Evolutionary conservation across 805 yeast genomes (phyloP).

Genomic region (Myxozyma nipponensis): DNA sequence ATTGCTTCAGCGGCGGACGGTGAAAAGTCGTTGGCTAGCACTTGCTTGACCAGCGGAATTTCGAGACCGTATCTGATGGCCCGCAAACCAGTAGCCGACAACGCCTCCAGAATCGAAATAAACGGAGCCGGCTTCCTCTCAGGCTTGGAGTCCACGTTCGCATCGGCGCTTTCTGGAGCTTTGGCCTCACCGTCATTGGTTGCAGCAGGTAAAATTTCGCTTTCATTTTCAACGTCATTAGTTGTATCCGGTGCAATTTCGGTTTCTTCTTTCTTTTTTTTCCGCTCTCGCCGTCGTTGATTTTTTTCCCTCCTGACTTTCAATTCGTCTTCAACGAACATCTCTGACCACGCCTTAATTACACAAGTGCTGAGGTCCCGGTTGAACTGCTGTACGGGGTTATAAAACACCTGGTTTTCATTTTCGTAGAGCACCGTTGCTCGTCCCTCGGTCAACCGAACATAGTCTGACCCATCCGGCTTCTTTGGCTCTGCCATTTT

Average conservation of each 20-base stretch:
- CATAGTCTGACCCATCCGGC: constrained; percentile 2
- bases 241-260: constrained; percentile 5
- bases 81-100: constrained; percentile 92
- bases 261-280: not conserved
- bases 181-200: constrained; percentile 1
- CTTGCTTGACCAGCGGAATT: constrained; percentile 65
- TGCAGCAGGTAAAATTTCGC: constrained; percentile 4
- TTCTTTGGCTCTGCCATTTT: no score
- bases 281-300: constrained; percentile 18
- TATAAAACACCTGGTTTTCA: constrained; percentile 82
- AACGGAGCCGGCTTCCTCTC: constrained; percentile 39
- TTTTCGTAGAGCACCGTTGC: constrained; percentile 82
- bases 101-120: constrained; percentile 76
- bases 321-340: constrained; percentile 45
- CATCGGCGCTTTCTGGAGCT: not conserved
- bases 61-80: constrained; percentile 93
- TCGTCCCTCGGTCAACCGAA: constrained; percentile 59
- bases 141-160: constrained; percentile 12
- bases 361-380: constrained; percentile 84
- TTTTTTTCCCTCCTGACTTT: constrained; percentile 32
- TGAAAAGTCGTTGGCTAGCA: constrained; percentile 87
- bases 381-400: constrained; percentile 95
- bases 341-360: constrained; percentile 78
- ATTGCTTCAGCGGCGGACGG: constrained; percentile 83
- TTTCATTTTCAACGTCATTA: not conserved